Conservation (phyloP, 805 yeast species). For the Ogataea methanolica region DNA sequence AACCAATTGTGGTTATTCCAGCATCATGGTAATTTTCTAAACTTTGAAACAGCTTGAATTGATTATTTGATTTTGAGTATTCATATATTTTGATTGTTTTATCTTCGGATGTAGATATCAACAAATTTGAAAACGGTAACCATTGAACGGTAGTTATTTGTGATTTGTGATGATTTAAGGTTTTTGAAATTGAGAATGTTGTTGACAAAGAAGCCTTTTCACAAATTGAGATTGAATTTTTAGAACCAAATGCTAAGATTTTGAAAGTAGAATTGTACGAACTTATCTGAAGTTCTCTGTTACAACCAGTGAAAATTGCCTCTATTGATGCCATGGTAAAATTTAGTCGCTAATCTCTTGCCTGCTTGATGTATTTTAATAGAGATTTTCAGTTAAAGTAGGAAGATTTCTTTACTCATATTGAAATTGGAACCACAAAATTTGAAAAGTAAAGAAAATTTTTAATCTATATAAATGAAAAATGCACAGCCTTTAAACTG, state of each 20-base stretch:
- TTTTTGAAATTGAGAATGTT: constrained; percentile 43
- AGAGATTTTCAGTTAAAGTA: too few relatives aligned
- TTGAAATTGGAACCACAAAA: too few relatives aligned
- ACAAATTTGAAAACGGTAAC: constrained; percentile 37
- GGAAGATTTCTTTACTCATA: too few relatives aligned
- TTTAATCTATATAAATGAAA: too few relatives aligned
- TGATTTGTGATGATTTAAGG: constrained; percentile 57
- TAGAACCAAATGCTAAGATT: constrained; percentile 69
- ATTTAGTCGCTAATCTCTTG: not conserved
- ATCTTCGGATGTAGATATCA: constrained; percentile 70
- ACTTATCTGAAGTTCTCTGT: constrained; percentile 56
- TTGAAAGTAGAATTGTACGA: constrained; percentile 39
- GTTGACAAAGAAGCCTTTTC: constrained; percentile 52
- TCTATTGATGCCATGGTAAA: constrained; percentile 29
- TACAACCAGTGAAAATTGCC: constrained; percentile 70
- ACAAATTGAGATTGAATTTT: constrained; percentile 51
- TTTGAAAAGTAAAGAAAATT: too few relatives aligned
- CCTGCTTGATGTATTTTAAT: not conserved
- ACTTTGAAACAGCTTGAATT: constrained; percentile 30
- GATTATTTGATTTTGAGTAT: constrained; percentile 13
- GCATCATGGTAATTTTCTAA: constrained; percentile 36
- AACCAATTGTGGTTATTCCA: constrained; percentile 54
- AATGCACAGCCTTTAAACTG: too few relatives aligned
- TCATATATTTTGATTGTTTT: constrained; percentile 59
- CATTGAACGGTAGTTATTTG: constrained; percentile 67